Percentiles rank a stretch among this genome's conserved stretches.
Evolutionary conservation across 345 rosid genomes (phyloP).

Genomic region (Noccaea bulbosa): DNA sequence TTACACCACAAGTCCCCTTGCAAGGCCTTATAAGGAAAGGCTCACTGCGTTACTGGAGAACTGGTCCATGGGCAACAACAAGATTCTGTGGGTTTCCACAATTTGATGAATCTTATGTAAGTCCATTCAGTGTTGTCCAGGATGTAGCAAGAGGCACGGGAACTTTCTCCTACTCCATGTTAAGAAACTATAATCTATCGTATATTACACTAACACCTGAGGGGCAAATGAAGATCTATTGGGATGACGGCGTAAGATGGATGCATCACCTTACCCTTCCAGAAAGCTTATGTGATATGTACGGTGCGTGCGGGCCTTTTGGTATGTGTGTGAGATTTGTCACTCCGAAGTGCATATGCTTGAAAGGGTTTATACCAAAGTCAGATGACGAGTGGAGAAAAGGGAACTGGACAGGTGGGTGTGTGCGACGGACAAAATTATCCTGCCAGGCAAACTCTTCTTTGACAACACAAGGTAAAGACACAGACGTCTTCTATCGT

Average conservation of each 20-base stretch:
- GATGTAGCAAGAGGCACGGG: constrained; percentile 37
- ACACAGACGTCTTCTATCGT: constrained; percentile 32
- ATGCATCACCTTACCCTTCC: constrained; percentile 24
- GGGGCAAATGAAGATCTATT: constrained; percentile 31
- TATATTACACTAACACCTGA: constrained; percentile 34
- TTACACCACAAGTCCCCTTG: constrained; percentile 34
- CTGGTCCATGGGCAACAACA: constrained; percentile 42
- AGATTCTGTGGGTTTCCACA: constrained; percentile 34
- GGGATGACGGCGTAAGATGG: constrained; percentile 28
- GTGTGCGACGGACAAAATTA: constrained; percentile 32
- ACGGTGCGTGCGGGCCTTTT: constrained; percentile 38
- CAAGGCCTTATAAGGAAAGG: constrained; percentile 34
- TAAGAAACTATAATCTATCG: constrained; percentile 33
- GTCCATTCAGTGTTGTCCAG: constrained; percentile 39
- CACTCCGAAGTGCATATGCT: constrained; percentile 34
- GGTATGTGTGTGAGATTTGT: constrained; percentile 39
- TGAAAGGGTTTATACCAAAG: constrained; percentile 41
- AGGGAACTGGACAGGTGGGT: constrained; percentile 38
- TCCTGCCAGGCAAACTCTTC: constrained; percentile 29
- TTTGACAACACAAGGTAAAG: constrained; percentile 9
- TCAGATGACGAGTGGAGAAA: constrained; percentile 30
- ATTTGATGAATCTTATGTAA: constrained; percentile 33
- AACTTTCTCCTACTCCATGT: constrained; percentile 19
- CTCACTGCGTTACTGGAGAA: constrained; percentile 38
- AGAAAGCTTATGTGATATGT: constrained; percentile 34